Base-by-base conservation (phyloP, 768 basidiomycete genomes). In the Leccinellum luteum region DNA sequence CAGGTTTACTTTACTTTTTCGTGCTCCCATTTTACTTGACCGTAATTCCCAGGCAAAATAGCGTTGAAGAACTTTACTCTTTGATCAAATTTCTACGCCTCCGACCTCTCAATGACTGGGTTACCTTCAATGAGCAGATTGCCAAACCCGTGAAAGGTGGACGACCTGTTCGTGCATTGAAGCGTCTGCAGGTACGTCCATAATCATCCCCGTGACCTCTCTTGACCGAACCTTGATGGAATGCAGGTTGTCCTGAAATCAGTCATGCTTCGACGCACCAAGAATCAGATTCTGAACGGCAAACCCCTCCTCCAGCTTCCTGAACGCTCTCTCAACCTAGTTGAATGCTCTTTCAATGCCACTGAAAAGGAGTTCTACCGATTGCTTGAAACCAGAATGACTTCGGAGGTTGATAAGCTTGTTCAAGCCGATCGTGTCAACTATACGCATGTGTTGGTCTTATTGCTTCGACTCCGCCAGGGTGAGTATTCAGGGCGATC, bases 201-300 rank as follows among this genome's bases (percentile, higher is more conserved):
- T 2, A 30, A 21, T 15, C 12, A 27, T 9, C 17, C 14, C 25
- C 45, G 15, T 9, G 30, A 4, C 9, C 19, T 32, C 32, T n/a
- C 25, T 25, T 57, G 6, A 45, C 23, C 4, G 6, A 48, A 32
- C 4, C 8, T 9, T 2, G 3, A 6, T 34, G n/a, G 6, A n/a
- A 4, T 13, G 12, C 44, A 92, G 85, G 84, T 90, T 35, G 85
- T 98, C 3, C 76, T 98, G 14, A 85, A 87, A 62, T 82, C 88
- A 13, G 79, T 95, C 60, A 96, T 98, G 94, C 82, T 98, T 30
- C 82, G 96, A 6, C 85, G 97, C 4, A 86, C 80, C 3, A 99
- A 98, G 73, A 81, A 80, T 35, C 83, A 86, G 51, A 64, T 74
- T 0, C 60, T 89, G 17, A 87, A 94, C 56, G 96, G 96, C 6